Evolutionary conservation across 768 basidiomycete genomes (phyloP), one percentile per base, ranked within the genome.

Genomic region (Lactarius pseudohatsudake): DNA sequence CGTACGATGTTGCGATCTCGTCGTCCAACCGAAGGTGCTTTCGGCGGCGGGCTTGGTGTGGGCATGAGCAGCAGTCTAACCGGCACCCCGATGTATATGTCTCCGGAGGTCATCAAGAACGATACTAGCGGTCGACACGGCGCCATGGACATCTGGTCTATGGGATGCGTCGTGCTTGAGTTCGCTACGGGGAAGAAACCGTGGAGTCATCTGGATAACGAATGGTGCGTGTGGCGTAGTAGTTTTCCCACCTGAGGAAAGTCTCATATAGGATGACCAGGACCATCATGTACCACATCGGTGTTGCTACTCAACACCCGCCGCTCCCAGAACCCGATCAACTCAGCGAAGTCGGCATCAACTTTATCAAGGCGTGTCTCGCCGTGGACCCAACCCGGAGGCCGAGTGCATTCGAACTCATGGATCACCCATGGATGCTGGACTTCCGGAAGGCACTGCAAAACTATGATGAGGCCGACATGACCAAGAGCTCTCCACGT

Each of bases 201-300:
- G 0, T 99, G 97, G 97, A 96, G 92, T 72, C 96, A 96, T 74
- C 87, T 96, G 50, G 97, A 99, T 75, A 99, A 99, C 72, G 97
- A 99, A 84, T 99, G 97, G 97, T 95, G 69, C 68, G 85, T 69
- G 9, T 13, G 16, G 16, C 22, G 10, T 5, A 13, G 13, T 32
- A 18, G 36, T 36, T 41, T 57, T 15, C 38, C 18, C 7, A 54
- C 47, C 57, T 22, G 36, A 28, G 62, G 13, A 41, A 54, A 63
- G 57, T 36, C 68, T 61, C 28, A 41, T 60, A 32, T 60, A 32
- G 1, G 32, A 36, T 16, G 57, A 18, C 2, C 72, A 96, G 96
- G 96, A 96, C 96, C n/a, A 96, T 98, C 78, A 98, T 98, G 96
- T 98, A 96, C 81, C 95, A 96, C 74, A 97, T 98, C 64, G 96